phyloP scores from a whole-genome alignment of 1,139 yeast genomes.

The Oligophagozyma castellii region DNA sequence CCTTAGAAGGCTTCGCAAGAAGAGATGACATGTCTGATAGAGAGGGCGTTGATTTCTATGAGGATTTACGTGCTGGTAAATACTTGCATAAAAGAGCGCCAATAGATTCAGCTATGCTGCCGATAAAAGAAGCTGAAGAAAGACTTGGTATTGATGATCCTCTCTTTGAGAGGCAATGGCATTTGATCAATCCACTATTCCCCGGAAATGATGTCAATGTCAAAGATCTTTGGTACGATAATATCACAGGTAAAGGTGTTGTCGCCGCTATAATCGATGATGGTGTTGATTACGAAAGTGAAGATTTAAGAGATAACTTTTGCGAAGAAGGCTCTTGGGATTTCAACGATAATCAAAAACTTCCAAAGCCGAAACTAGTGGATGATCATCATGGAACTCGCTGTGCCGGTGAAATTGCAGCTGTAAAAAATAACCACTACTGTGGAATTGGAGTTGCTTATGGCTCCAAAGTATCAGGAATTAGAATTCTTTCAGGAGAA shows the following conservation, averaged over 20 bases:
- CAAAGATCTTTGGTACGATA: slow-evolving; percentile 71
- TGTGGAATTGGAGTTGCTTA: slow-evolving; percentile 96
- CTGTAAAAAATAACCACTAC: slow-evolving; percentile 61
- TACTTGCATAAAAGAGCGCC: slow-evolving; percentile 30
- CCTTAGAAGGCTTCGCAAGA: neutral
- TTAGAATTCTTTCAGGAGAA: slow-evolving; percentile 71
- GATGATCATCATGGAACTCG: slow-evolving; percentile 95
- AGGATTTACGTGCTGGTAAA: slow-evolving; percentile 35
- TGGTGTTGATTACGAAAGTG: slow-evolving; percentile 72
- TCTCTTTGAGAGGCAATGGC: slow-evolving; percentile 77
- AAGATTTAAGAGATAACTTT: slow-evolving; percentile 60
- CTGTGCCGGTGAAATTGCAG: slow-evolving; percentile 97
- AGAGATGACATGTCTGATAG: slow-evolving; percentile 7
- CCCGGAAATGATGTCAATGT: slow-evolving; percentile 85
- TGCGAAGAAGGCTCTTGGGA: slow-evolving; percentile 80
- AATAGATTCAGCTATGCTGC: slow-evolving; percentile 35
- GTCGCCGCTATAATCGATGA: slow-evolving; percentile 89
- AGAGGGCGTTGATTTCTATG: slow-evolving; percentile 33
- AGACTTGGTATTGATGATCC: slow-evolving; percentile 67
- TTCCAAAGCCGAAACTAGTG: slow-evolving; percentile 67
- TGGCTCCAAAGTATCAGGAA: slow-evolving; percentile 74
- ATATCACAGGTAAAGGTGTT: slow-evolving; percentile 68
- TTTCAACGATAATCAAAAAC: slow-evolving; percentile 59
- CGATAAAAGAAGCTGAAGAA: slow-evolving; percentile 33
- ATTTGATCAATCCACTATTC: slow-evolving; percentile 52